A percentile compares a stretch with the other conserved stretches of the same genome.
Evolutionary conservation across 345 rosid genomes (phyloP).

Genomic region (Viola odorata): DNA sequence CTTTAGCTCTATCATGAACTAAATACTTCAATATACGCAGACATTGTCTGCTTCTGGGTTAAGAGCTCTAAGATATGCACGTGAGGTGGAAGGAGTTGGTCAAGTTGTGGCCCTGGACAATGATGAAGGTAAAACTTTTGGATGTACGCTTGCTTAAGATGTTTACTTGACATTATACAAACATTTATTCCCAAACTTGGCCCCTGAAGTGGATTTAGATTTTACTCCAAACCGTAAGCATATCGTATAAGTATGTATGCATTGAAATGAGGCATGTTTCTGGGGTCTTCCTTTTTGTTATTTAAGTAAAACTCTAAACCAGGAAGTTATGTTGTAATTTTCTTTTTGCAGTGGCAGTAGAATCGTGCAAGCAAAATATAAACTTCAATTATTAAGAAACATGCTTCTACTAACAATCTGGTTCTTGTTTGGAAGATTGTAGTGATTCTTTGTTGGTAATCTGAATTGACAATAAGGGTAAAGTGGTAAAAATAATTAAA

Average conservation of each 20-base stretch:
- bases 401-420: too few species aligned
- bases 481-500: too few species aligned
- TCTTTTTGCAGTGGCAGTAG: conserved; percentile 59
- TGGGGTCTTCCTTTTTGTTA: not conserved
- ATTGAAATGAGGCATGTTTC: not conserved
- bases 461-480: too few species aligned
- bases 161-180: not conserved
- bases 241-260: not conserved
- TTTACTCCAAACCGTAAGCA: not conserved
- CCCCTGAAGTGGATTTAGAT: not conserved
- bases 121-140: conserved; percentile 57
- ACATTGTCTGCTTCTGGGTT: conserved; percentile 96
- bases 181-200: not conserved
- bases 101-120: conserved; percentile 95
- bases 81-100: conserved; percentile 86
- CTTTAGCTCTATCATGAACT: too few species aligned
- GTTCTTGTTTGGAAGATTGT: too few species aligned
- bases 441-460: too few species aligned
- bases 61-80: conserved; percentile 90
- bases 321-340: conserved; percentile 5
- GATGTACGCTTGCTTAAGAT: not conserved
- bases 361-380: conserved; percentile 87
- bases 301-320: too few species aligned
- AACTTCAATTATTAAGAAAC: too few species aligned
- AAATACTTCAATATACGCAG: conserved; percentile 39